Conservation (phyloP, 139 green algal species). For the Axilococcus clingmanii region DNA sequence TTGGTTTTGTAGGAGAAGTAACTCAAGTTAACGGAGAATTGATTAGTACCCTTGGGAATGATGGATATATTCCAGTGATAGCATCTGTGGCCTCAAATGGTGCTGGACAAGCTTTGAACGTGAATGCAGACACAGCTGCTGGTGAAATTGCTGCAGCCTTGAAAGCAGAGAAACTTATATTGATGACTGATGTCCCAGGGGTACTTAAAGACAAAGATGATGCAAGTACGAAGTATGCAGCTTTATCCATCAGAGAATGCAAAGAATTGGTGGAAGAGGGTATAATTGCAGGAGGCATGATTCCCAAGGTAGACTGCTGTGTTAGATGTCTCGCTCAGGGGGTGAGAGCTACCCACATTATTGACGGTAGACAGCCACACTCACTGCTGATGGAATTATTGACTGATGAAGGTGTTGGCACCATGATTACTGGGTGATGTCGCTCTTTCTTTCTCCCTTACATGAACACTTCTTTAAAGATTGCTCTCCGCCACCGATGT, state of each 20-base stretch:
- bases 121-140: conserved; percentile 97
- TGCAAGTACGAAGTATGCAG: conserved; percentile 54
- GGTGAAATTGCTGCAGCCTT: conserved; percentile 91
- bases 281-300: conserved; percentile 91
- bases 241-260: conserved; percentile 60
- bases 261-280: conserved; percentile 76
- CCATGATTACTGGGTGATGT: conserved; percentile 91
- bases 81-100: conserved; percentile 85
- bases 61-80: conserved; percentile 88
- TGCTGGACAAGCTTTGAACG: conserved; percentile 86
- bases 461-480: too few relatives aligned
- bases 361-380: conserved; percentile 88
- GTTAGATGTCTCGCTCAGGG: conserved; percentile 87
- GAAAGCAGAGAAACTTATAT: conserved; percentile 95
- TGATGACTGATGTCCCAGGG: conserved; percentile 96
- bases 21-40: conserved; percentile 58
- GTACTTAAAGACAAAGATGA: conserved; percentile 88
- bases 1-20: conserved; percentile 94
- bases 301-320: conserved; percentile 83
- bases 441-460: too few relatives aligned
- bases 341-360: conserved; percentile 93
- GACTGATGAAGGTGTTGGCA: conserved; percentile 91
- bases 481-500: too few relatives aligned
- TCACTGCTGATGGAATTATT: conserved; percentile 96
- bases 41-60: conserved; percentile 43